A percentile compares a stretch with the other conserved stretches of the same genome.
Conservation (phyloP, 2,329 filamentous ascomycete species). For the Apiospora malaysiana region DNA sequence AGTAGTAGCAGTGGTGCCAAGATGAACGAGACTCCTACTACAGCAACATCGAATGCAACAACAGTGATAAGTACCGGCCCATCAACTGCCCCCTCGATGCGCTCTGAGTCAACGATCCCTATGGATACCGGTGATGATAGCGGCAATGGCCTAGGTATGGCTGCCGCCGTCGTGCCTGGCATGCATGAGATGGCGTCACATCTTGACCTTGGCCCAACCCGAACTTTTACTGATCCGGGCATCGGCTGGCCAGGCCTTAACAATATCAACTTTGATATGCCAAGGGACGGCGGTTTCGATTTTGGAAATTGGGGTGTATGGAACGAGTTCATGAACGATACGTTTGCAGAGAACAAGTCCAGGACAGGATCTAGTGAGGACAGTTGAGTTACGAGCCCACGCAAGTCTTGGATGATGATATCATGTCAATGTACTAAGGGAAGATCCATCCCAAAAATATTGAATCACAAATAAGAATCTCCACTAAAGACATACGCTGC, state of each 20-base stretch:
- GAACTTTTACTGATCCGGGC: not conserved
- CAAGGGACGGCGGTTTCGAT: slow-evolving; percentile 13
- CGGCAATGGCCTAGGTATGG: not conserved
- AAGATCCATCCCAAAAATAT: not conserved
- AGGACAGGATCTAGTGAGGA: slow-evolving; percentile 35
- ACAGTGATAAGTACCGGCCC: not conserved
- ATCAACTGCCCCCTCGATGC: not conserved
- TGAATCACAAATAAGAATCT: not conserved
- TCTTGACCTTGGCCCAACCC: not conserved
- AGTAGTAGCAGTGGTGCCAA: not conserved
- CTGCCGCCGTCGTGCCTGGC: not conserved
- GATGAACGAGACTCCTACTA: not conserved
- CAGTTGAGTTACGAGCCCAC: not conserved
- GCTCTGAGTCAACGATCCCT: not conserved
- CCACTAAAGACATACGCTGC: not conserved
- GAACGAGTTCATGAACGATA: slow-evolving; percentile 52
- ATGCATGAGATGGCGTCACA: not conserved
- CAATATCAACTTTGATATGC: slow-evolving; percentile 1
- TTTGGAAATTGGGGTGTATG: slow-evolving; percentile 44
- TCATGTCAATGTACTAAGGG: not conserved
- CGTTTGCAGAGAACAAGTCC: slow-evolving; percentile 40
- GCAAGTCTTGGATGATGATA: not conserved
- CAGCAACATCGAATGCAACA: not conserved
- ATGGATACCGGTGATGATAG: not conserved
- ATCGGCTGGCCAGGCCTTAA: slow-evolving; percentile 5